A percentile compares a stretch with the other conserved stretches of the same genome.
These are phyloP conservation scores for Diplodia sapinea DNA, from an alignment of 2,329 filamentous ascomycete genomes.

Conservation along the genomic window DNA sequence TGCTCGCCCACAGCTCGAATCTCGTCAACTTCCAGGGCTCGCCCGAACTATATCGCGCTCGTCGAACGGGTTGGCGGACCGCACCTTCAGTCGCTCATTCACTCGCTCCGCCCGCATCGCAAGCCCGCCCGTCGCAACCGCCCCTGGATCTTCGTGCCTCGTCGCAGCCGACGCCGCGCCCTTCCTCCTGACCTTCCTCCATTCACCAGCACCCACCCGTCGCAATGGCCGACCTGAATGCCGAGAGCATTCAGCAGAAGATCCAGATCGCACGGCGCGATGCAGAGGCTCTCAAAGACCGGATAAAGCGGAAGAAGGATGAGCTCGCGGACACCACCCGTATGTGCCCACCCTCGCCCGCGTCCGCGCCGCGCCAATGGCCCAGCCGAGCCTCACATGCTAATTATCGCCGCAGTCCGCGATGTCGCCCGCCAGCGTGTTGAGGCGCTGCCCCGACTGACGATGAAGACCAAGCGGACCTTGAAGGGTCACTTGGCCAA, in stretches of 20 bases:
- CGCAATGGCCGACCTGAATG: slow-evolving; percentile 56
- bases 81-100: slow-evolving; percentile 30
- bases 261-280: slow-evolving; percentile 98
- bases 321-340: slow-evolving; percentile 96
- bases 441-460: slow-evolving; percentile 87
- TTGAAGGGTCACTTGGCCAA: slow-evolving; percentile 98
- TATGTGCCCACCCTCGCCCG: slow-evolving; percentile 60
- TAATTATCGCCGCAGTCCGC: slow-evolving; percentile 68
- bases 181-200: slow-evolving; percentile 23
- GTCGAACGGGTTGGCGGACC: slow-evolving; percentile 27
- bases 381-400: neutral
- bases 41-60: slow-evolving; percentile 20
- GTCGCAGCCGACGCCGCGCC: slow-evolving; percentile 27
- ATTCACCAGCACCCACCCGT: neutral
- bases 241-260: slow-evolving; percentile 59
- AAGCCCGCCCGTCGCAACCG: slow-evolving; percentile 26
- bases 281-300: slow-evolving; percentile 95
- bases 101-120: slow-evolving; percentile 28
- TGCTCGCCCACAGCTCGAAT: slow-evolving; percentile 14
- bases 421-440: slow-evolving; percentile 91
- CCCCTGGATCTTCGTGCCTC: slow-evolving; percentile 31
- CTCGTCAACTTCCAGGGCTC: slow-evolving; percentile 19
- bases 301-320: slow-evolving; percentile 99
- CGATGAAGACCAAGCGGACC: slow-evolving; percentile 97
- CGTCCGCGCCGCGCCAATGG: slow-evolving; percentile 14